These are phyloP conservation scores for Penicillium sp. DNA, from an alignment of 2,329 filamentous ascomycete genomes.

Conservation along the genomic window DNA sequence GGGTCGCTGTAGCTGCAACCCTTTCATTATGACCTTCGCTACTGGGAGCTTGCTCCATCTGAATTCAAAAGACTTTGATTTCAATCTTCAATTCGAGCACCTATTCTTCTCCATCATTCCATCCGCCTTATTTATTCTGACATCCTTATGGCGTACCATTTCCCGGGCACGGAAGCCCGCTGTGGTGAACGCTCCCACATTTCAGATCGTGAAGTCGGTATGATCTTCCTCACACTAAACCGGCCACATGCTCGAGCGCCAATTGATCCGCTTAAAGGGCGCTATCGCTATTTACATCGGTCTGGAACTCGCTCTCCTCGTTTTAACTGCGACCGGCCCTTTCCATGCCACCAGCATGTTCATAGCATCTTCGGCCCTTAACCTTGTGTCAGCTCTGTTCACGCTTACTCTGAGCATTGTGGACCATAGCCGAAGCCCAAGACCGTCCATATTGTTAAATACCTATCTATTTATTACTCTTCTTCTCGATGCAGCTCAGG, in stretches of 20 bases:
- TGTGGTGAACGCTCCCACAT: constrained; percentile 29
- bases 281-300: not conserved
- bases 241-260: not conserved
- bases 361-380: constrained; percentile 29
- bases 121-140: constrained; percentile 7
- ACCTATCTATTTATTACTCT: constrained; percentile 42
- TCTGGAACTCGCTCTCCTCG: constrained; percentile 27
- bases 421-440: constrained; percentile 41
- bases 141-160: constrained; percentile 29
- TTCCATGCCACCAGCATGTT: constrained; percentile 25
- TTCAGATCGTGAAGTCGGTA: constrained; percentile 31
- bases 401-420: constrained; percentile 6
- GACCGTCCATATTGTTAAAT: constrained; percentile 44
- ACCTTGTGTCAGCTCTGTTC: constrained; percentile 24
- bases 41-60: constrained; percentile 2
- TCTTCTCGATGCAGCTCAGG: constrained; percentile 41
- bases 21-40: not conserved
- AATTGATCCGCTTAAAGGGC: not conserved
- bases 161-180: constrained; percentile 30
- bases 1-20: not conserved
- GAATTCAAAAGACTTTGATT: constrained; percentile 11
- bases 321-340: constrained; percentile 14
- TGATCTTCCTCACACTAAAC: not conserved
- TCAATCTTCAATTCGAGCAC: constrained; percentile 13
- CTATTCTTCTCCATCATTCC: constrained; percentile 17